Conservation (phyloP, 179 eudicot species). For the Patellifolia procumbens region DNA sequence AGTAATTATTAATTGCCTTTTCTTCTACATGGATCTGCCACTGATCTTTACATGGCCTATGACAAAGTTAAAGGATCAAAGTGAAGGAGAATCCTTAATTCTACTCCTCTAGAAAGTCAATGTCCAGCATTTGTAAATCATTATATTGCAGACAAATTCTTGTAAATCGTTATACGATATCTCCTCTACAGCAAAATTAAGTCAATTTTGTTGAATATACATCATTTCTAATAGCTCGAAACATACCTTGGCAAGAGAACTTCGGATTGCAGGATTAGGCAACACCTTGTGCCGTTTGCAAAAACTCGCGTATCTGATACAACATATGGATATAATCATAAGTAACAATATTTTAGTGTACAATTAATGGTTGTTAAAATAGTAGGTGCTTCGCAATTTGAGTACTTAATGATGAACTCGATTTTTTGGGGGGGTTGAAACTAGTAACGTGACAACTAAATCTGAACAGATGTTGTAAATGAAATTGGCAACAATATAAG, state of each 20-base stretch:
- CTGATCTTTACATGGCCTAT: too few relatives aligned
- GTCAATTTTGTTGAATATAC: not conserved
- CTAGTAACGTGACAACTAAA: too few relatives aligned
- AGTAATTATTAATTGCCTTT: too few relatives aligned
- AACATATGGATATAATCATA: not conserved
- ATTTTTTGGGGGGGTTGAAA: too few relatives aligned
- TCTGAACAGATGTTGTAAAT: too few relatives aligned
- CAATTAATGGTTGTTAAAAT: not conserved
- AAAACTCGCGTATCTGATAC: slow-evolving; percentile 56
- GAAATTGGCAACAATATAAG: too few relatives aligned
- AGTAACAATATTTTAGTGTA: not conserved
- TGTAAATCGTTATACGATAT: too few relatives aligned
- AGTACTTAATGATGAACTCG: too few relatives aligned
- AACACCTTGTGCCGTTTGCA: slow-evolving; percentile 55
- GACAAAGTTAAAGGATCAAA: too few relatives aligned
- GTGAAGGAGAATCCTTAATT: too few relatives aligned
- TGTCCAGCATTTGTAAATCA: not conserved
- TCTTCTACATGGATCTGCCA: too few relatives aligned
- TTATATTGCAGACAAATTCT: too few relatives aligned
- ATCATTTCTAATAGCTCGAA: not conserved
- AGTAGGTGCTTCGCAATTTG: not conserved
- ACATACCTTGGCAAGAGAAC: slow-evolving; percentile 63
- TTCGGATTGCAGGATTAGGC: slow-evolving; percentile 56
- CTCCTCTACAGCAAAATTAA: not conserved
- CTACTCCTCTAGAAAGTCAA: not conserved